phyloP scores from a whole-genome alignment of 768 basidiomycete species.

The Russula abietina region DNA sequence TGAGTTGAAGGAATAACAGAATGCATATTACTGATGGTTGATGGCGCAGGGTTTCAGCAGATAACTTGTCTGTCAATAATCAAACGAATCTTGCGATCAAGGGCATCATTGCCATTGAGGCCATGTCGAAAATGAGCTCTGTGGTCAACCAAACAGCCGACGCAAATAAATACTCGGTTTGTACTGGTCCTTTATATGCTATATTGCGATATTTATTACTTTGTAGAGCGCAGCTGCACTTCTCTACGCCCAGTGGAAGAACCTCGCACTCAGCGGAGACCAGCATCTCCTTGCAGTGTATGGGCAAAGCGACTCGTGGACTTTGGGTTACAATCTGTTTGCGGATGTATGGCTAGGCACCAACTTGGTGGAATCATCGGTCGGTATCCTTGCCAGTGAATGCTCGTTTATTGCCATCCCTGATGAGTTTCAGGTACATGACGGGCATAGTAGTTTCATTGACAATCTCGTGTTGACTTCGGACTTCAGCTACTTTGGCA shows the following conservation, averaged over 20 bases:
- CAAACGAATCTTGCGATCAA: too few relatives aligned
- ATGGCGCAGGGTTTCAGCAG: too few relatives aligned
- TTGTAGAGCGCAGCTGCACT: background rate
- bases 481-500: conserved; percentile 4
- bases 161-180: too few relatives aligned
- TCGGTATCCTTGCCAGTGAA: conserved; percentile 9
- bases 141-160: too few relatives aligned
- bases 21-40: conserved; percentile 25
- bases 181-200: too few relatives aligned
- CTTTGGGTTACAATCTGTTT: conserved; percentile 56
- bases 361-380: conserved; percentile 39
- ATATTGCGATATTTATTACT: background rate
- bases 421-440: conserved; percentile 13
- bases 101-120: too few relatives aligned
- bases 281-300: conserved; percentile 7
- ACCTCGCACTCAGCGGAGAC: conserved; percentile 7
- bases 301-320: conserved; percentile 40
- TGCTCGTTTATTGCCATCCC: background rate
- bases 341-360: conserved; percentile 53
- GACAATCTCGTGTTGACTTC: background rate
- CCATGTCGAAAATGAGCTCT: too few relatives aligned
- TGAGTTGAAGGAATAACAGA: conserved; percentile 41
- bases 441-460: background rate
- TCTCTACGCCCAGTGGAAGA: conserved; percentile 17
- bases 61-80: too few relatives aligned